Evolutionary conservation across 148 eudicot species (phyloP).

Genomic region (Amaranthus hypochondriacus): DNA sequence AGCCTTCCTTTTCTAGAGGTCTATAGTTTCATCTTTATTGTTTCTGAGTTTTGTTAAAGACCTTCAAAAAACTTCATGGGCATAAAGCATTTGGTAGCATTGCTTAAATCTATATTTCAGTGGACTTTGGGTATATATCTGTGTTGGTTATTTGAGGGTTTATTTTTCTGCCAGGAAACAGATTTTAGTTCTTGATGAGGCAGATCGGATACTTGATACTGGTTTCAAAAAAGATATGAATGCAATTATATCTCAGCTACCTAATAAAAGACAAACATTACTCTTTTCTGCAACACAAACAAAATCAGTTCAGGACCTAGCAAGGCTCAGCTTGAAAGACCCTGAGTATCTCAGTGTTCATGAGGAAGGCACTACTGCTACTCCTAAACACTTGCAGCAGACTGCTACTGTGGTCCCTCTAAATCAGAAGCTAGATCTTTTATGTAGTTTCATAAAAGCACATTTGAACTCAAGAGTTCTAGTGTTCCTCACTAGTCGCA

Average conservation of each 20-base stretch:
- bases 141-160: slow-evolving; percentile 27
- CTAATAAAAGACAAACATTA: slow-evolving; percentile 70
- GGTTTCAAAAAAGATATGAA: slow-evolving; percentile 72
- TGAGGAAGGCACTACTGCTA: slow-evolving; percentile 69
- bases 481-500: slow-evolving; percentile 86
- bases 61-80: neutral
- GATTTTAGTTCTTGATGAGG: slow-evolving; percentile 94
- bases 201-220: slow-evolving; percentile 92
- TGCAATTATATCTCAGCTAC: slow-evolving; percentile 83
- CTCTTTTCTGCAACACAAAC: slow-evolving; percentile 97
- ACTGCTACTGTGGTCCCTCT: slow-evolving; percentile 69
- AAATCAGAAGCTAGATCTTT: slow-evolving; percentile 74
- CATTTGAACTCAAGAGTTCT: slow-evolving; percentile 78
- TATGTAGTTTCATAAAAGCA: slow-evolving; percentile 88
- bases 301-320: slow-evolving; percentile 84
- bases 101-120: neutral
- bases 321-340: slow-evolving; percentile 93
- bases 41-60: neutral
- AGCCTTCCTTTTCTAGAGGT: neutral
- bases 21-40: neutral
- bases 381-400: slow-evolving; percentile 68
- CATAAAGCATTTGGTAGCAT: neutral
- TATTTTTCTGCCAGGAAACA: slow-evolving; percentile 44
- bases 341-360: slow-evolving; percentile 95
- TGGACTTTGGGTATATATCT: neutral